Percentiles rank a stretch among this genome's conserved stretches.
These are phyloP conservation scores for Sporothrix phasma DNA, from an alignment of 2,329 filamentous ascomycete species.

Conservation along the genomic window DNA sequence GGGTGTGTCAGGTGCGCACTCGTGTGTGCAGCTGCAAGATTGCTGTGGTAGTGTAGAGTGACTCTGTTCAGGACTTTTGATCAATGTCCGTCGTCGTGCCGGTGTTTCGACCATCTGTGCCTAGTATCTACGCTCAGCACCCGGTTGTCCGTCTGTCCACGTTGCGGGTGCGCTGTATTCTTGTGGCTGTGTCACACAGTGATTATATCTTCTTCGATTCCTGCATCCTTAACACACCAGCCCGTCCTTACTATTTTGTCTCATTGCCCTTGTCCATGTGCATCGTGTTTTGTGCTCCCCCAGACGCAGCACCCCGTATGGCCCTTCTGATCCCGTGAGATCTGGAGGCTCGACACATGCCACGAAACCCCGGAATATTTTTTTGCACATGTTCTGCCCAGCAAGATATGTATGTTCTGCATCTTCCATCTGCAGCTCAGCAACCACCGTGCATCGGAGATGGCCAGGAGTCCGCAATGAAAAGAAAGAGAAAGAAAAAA, in stretches of 20 bases:
- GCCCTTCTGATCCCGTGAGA: too few species aligned
- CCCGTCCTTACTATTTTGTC: neutral
- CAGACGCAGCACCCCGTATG: neutral
- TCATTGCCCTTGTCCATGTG: neutral
- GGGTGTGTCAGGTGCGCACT: neutral
- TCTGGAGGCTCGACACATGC: constrained; percentile 2
- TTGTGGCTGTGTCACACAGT: neutral
- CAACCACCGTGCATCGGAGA: neutral
- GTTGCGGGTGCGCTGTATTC: neutral
- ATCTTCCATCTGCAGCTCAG: constrained; percentile 3
- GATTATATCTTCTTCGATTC: too few species aligned
- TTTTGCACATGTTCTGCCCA: neutral
- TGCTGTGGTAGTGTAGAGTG: neutral
- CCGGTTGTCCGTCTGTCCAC: neutral
- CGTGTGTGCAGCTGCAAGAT: neutral
- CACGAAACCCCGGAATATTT: neutral
- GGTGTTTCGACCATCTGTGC: neutral
- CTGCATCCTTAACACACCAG: neutral
- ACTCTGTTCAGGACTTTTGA: too few species aligned
- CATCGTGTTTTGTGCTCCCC: neutral
- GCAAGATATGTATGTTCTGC: neutral
- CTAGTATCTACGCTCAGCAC: neutral
- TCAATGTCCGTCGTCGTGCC: too few species aligned
- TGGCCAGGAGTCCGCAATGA: neutral
- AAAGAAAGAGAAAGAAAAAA: neutral